Evolutionary conservation across 495 filamentous ascomycete species (phyloP).

Genomic region (Trichoderma orchidacearum): DNA sequence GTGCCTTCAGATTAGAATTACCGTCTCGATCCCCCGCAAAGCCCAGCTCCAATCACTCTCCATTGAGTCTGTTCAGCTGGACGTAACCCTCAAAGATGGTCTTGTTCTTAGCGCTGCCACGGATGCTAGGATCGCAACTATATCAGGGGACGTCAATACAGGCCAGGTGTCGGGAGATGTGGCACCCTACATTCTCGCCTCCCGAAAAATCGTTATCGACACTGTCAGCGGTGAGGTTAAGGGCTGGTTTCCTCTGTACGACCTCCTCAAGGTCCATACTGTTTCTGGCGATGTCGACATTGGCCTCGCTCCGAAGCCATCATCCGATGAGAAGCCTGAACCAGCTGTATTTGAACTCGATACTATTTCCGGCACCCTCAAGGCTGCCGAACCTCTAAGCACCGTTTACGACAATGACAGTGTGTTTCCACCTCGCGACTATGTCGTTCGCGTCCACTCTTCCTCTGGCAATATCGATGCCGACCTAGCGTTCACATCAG

Average conservation of each 20-base stretch:
- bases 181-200: conserved; percentile 11
- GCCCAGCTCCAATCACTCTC: conserved; percentile 13
- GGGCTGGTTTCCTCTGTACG: conserved; percentile 29
- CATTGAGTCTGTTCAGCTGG: conserved; percentile 19
- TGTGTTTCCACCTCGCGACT: conserved; percentile 23
- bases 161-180: conserved; percentile 2
- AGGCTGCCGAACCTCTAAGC: conserved; percentile 20
- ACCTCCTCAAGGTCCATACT: conserved; percentile 21
- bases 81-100: conserved; percentile 24
- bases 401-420: neutral
- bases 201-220: conserved; percentile 16
- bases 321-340: conserved; percentile 9
- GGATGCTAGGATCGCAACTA: conserved; percentile 9
- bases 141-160: conserved; percentile 14
- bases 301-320: conserved; percentile 20
- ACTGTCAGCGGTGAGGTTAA: conserved; percentile 21
- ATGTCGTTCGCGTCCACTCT: conserved; percentile 22
- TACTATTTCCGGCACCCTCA: conserved; percentile 20
- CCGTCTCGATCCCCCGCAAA: conserved; percentile 25
- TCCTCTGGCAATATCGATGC: conserved; percentile 18
- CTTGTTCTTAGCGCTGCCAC: conserved; percentile 16
- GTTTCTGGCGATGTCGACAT: conserved; percentile 22
- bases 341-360: conserved; percentile 20
- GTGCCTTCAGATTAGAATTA: conserved; percentile 24
- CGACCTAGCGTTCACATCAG: conserved; percentile 15